These are phyloP conservation scores for Aspergillus pseudonomiae DNA, from an alignment of 2,329 filamentous ascomycete species.

Conservation along the genomic window DNA sequence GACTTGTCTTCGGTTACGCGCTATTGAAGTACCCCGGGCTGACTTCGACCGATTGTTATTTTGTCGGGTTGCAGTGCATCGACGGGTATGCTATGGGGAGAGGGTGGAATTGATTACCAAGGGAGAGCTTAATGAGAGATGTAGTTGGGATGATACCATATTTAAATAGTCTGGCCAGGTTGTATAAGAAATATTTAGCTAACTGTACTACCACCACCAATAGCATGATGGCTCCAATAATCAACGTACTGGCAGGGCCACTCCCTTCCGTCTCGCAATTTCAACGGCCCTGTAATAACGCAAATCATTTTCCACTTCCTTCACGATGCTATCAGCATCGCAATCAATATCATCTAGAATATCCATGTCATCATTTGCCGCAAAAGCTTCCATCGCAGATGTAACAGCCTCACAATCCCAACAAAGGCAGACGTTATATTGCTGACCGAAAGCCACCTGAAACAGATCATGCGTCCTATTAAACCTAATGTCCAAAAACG, in stretches of 20 bases:
- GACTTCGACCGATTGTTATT: constrained; percentile 10
- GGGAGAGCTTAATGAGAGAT: neutral
- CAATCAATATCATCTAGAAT: neutral
- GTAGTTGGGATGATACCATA: neutral
- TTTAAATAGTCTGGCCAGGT: neutral
- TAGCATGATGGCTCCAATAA: too few species aligned
- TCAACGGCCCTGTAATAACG: neutral
- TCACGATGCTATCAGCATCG: neutral
- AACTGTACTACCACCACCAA: neutral
- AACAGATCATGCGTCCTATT: constrained; percentile 37
- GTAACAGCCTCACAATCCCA: constrained; percentile 76
- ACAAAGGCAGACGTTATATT: constrained; percentile 71
- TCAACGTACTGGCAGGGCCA: neutral
- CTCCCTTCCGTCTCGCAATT: neutral
- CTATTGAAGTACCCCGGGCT: neutral
- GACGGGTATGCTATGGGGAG: constrained; percentile 5
- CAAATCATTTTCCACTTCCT: neutral
- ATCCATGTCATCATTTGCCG: neutral
- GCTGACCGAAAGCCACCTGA: constrained; percentile 56
- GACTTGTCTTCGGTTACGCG: constrained; percentile 1
- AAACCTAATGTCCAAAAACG: constrained; percentile 62
- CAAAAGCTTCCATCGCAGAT: constrained; percentile 4
- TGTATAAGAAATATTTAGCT: neutral
- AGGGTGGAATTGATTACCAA: neutral
- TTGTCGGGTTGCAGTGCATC: constrained; percentile 12